Conservation (phyloP, 179 eudicot genomes). For the Dionaea muscipula region DNA sequence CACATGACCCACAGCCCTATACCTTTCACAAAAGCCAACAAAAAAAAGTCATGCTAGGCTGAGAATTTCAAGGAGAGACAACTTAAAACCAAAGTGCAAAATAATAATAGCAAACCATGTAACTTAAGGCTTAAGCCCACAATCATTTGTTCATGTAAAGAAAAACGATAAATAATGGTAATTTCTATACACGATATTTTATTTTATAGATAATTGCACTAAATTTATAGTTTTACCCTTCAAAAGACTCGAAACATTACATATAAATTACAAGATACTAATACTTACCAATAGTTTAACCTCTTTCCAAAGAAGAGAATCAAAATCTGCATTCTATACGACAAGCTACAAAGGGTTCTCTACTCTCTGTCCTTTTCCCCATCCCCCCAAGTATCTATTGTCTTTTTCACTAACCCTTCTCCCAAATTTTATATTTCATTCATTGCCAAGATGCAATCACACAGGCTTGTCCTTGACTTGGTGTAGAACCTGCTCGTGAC, state of each 20-base stretch:
- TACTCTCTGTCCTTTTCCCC: constrained; percentile 19
- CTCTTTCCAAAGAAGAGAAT: background rate
- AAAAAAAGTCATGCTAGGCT: background rate
- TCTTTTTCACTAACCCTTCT: constrained; percentile 17
- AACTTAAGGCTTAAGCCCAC: background rate
- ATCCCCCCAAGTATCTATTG: constrained; percentile 25
- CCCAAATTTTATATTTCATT: background rate
- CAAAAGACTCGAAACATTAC: no score
- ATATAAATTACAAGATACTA: no score
- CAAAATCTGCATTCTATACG: background rate
- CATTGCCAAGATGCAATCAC: no score
- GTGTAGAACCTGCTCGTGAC: no score
- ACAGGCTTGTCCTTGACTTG: no score
- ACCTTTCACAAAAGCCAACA: background rate
- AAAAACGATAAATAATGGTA: no score
- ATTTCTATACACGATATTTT: no score
- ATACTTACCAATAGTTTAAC: no score
- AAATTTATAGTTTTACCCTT: no score
- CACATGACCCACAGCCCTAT: background rate
- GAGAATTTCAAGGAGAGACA: constrained; percentile 14
- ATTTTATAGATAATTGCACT: no score
- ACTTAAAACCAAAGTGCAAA: constrained; percentile 7
- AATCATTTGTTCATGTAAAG: no score
- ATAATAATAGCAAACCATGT: background rate
- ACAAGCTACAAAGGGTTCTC: constrained; percentile 30